Conservation (phyloP, 805 yeast genomes). For the Starmera amethionina region DNA sequence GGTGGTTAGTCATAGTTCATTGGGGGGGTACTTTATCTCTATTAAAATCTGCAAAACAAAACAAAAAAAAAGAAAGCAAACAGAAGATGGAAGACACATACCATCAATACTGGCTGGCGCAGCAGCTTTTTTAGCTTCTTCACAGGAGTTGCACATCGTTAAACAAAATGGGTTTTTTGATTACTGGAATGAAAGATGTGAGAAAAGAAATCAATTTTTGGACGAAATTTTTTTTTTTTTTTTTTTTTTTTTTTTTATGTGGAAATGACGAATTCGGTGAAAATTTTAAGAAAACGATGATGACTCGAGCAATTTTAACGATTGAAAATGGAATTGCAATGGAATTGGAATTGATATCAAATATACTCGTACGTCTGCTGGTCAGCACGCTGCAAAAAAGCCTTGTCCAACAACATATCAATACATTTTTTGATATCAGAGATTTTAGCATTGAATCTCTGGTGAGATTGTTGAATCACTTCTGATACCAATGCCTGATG, state of each 20-base stretch:
- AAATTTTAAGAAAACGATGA: no score
- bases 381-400: conserved; percentile 69
- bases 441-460: conserved; percentile 75
- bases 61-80: conserved; percentile 3
- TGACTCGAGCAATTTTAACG: no score
- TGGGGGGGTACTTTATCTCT: neutral
- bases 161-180: no score
- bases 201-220: no score
- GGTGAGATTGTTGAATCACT: conserved; percentile 74
- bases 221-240: no score
- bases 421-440: conserved; percentile 82
- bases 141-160: conserved; percentile 17
- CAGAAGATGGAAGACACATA: neutral
- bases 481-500: conserved; percentile 81
- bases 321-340: no score
- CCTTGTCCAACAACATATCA: conserved; percentile 76
- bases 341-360: no score
- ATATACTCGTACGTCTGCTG: conserved; percentile 70
- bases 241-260: no score
- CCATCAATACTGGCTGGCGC: neutral
- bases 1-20: conserved; percentile 5
- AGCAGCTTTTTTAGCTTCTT: conserved; percentile 15
- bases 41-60: no score
- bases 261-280: no score
- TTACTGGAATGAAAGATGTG: no score